Evolutionary conservation across 495 filamentous ascomycete genomes (phyloP).

Genomic region (Rhypophila decipiens): DNA sequence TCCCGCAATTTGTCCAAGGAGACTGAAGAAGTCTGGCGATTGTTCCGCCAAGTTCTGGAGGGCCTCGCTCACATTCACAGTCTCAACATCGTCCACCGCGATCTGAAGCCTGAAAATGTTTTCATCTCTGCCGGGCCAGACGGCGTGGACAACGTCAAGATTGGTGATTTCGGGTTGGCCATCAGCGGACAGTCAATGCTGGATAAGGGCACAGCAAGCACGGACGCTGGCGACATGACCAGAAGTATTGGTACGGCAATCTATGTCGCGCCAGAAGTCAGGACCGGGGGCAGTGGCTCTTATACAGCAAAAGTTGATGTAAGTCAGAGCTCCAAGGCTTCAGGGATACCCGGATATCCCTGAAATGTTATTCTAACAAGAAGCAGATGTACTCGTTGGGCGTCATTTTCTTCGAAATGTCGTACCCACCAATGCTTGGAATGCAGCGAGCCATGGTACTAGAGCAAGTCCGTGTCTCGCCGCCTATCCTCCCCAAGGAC

Average conservation of each 20-base stretch:
- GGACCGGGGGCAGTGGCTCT: conserved; percentile 59
- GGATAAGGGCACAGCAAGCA: conserved; percentile 59
- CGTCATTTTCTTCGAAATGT: conserved; percentile 99
- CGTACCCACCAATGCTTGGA: conserved; percentile 66
- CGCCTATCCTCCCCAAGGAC: conserved; percentile 62
- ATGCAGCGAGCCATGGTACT: conserved; percentile 86
- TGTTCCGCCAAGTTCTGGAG: conserved; percentile 88
- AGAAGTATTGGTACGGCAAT: conserved; percentile 90
- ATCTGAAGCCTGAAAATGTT: conserved; percentile 97
- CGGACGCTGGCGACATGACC: conserved; percentile 52
- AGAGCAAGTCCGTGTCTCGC: conserved; percentile 59
- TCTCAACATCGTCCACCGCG: conserved; percentile 88
- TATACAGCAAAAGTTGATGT: conserved; percentile 94
- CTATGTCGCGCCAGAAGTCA: conserved; percentile 90
- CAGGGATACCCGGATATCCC: too few relatives aligned
- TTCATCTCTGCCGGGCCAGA: conserved; percentile 67
- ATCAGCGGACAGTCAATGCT: conserved; percentile 70
- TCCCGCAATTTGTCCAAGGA: conserved; percentile 65
- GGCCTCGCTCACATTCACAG: conserved; percentile 86
- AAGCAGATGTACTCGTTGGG: conserved; percentile 91
- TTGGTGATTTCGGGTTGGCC: conserved; percentile 93
- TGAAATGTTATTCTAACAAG: conserved; percentile 11
- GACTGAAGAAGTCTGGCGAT: conserved; percentile 72
- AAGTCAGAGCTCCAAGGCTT: conserved; percentile 36
- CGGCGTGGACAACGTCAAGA: conserved; percentile 77